A percentile compares a stretch with the other conserved stretches of the same genome.
Evolutionary conservation across 495 filamentous ascomycete species (phyloP).

Genomic region (Margaritispora aquatica): DNA sequence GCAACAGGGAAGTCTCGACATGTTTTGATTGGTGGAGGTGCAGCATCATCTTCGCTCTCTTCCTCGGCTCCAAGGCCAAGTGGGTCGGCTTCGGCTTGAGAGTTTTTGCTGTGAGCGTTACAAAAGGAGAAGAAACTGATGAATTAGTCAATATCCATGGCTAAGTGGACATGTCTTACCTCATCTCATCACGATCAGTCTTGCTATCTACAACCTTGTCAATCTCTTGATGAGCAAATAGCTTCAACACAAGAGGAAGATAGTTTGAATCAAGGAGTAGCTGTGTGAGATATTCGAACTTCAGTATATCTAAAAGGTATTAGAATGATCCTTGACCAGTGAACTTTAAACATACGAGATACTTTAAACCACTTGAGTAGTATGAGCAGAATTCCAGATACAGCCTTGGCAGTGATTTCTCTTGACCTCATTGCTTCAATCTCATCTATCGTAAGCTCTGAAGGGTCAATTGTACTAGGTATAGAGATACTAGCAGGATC

Average conservation of each 20-base stretch:
- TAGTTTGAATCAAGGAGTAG: conserved; percentile 91
- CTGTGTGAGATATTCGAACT: conserved; percentile 94
- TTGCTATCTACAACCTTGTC: conserved; percentile 81
- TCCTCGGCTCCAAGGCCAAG: conserved; percentile 3
- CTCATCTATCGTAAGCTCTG: conserved; percentile 53
- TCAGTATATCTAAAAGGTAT: conserved; percentile 68
- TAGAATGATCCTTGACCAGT: conserved; percentile 16
- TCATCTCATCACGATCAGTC: conserved; percentile 75
- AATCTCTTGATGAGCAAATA: conserved; percentile 87
- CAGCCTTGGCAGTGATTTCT: conserved; percentile 86
- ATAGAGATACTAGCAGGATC: conserved; percentile 20
- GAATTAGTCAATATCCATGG: not conserved
- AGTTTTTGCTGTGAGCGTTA: conserved; percentile 32
- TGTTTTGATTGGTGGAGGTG: conserved; percentile 70
- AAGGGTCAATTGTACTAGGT: conserved; percentile 26
- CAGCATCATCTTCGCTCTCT: conserved; percentile 61
- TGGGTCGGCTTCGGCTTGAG: not conserved
- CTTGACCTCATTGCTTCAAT: conserved; percentile 71
- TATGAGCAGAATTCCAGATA: conserved; percentile 77
- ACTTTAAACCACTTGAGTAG: conserved; percentile 95
- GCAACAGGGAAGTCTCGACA: conserved; percentile 18
- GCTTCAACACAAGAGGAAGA: conserved; percentile 82
- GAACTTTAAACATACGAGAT: conserved; percentile 59
- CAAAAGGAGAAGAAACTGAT: conserved; percentile 86
- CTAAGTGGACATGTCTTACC: conserved; percentile 42